Evolutionary conservation across 257 asterid genomes (phyloP).

Genomic region (Pogostemon cablin): DNA sequence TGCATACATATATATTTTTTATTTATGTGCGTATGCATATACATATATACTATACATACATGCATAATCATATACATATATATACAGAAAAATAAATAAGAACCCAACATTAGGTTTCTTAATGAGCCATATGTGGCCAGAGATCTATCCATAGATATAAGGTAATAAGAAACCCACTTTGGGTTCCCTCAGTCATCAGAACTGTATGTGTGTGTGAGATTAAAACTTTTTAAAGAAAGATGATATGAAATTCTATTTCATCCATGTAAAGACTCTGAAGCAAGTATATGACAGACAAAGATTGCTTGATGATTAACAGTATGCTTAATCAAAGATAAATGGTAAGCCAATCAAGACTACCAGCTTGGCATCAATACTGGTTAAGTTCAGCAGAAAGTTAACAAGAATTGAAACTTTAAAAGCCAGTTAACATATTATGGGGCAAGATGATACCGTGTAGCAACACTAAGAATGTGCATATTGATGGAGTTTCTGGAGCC

Average conservation of each 20-base stretch:
- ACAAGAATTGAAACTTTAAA: constrained; percentile 5
- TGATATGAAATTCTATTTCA: not conserved
- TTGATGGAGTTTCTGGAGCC: constrained; percentile 67
- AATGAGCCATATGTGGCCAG: too few species aligned
- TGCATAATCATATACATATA: too few species aligned
- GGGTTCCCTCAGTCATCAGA: too few species aligned
- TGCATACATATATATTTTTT: too few species aligned
- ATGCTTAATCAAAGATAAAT: constrained; percentile 5
- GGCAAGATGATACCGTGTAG: constrained; percentile 53
- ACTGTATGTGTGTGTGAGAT: too few species aligned
- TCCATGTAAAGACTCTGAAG: not conserved
- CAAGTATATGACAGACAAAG: not conserved
- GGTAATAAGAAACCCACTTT: too few species aligned
- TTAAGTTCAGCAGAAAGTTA: constrained; percentile 24
- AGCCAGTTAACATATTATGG: constrained; percentile 7
- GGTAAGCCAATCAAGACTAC: constrained; percentile 12
- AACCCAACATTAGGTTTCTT: too few species aligned
- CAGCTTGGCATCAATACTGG: constrained; percentile 15
- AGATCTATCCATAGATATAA: too few species aligned
- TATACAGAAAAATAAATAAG: too few species aligned
- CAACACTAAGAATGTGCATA: constrained; percentile 64
- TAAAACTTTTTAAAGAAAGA: not conserved
- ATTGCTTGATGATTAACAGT: constrained; percentile 17
- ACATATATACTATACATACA: too few species aligned
- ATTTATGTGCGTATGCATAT: too few species aligned